Conservation (phyloP, 139 green algal genomes). For the Spirogloea muscicola region DNA sequence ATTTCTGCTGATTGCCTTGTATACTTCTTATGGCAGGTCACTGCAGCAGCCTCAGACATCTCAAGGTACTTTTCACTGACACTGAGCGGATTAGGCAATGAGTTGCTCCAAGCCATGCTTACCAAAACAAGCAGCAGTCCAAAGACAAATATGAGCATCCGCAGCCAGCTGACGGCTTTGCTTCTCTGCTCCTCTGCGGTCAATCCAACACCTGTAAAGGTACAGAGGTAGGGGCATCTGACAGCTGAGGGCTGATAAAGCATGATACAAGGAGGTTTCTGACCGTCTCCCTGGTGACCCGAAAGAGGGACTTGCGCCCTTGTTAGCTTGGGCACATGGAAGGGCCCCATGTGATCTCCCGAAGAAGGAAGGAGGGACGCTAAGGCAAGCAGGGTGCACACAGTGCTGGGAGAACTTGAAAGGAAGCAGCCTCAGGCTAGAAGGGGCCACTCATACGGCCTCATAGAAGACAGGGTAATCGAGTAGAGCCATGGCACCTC, state of each 20-base stretch:
- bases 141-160: slow-evolving; percentile 3
- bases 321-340: too few relatives aligned
- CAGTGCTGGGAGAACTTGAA: not conserved
- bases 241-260: not conserved
- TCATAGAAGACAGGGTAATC: not conserved
- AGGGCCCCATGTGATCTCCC: not conserved
- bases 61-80: too few relatives aligned
- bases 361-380: not conserved
- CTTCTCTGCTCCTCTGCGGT: slow-evolving; percentile 5
- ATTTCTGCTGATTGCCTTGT: slow-evolving; percentile 2
- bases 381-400: not conserved
- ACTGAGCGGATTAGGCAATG: too few relatives aligned
- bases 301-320: too few relatives aligned
- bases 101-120: too few relatives aligned
- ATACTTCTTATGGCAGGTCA: not conserved
- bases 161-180: not conserved
- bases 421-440: not conserved
- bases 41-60: not conserved
- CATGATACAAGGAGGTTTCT: too few relatives aligned
- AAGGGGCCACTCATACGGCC: not conserved
- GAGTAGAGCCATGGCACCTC: not conserved
- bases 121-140: slow-evolving; percentile 1
- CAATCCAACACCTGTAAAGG: slow-evolving; percentile 2
- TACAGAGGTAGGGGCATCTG: not conserved
- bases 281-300: too few relatives aligned